A percentile compares a stretch with the other conserved stretches of the same genome.
Evolutionary conservation across 352 stramenopile genomes (phyloP).

Genomic region (Pythium monospermum): DNA sequence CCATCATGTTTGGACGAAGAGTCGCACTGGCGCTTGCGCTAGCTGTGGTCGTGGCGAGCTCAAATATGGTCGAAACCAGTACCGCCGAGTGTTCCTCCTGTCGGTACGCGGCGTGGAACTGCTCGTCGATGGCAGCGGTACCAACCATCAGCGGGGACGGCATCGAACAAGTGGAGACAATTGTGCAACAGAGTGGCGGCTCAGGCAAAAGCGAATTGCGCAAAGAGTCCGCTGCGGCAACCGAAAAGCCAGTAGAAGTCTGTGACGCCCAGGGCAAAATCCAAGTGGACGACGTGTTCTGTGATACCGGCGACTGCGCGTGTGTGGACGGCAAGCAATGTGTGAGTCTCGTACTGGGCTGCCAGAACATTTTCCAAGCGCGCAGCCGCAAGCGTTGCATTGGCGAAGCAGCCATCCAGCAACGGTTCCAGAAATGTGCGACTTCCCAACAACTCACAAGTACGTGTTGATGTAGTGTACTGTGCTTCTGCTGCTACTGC

Average conservation of each 20-base stretch:
- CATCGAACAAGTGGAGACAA: constrained; percentile 9
- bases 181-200: not conserved
- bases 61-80: too few relatives aligned
- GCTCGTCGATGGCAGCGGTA: constrained; percentile 22
- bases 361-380: constrained; percentile 63
- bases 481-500: too few relatives aligned
- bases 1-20: constrained; percentile 7
- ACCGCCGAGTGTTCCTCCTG: constrained; percentile 49
- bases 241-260: constrained; percentile 26
- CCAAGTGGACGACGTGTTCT: constrained; percentile 83
- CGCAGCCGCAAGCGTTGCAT: constrained; percentile 68
- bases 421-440: constrained; percentile 51
- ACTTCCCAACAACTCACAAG: constrained; percentile 40
- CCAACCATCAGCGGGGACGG: not conserved
- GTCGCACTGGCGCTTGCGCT: constrained; percentile 13
- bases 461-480: too few relatives aligned
- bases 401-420: constrained; percentile 33
- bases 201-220: constrained; percentile 10
- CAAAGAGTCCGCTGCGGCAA: not conserved
- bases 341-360: constrained; percentile 61
- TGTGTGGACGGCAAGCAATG: constrained; percentile 50
- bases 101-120: constrained; percentile 64
- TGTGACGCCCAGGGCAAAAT: constrained; percentile 53
- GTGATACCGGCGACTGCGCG: constrained; percentile 46
- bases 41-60: constrained; percentile 20